Evolutionary conservation across 768 basidiomycete genomes (phyloP).

Genomic region (Boletus edulis): DNA sequence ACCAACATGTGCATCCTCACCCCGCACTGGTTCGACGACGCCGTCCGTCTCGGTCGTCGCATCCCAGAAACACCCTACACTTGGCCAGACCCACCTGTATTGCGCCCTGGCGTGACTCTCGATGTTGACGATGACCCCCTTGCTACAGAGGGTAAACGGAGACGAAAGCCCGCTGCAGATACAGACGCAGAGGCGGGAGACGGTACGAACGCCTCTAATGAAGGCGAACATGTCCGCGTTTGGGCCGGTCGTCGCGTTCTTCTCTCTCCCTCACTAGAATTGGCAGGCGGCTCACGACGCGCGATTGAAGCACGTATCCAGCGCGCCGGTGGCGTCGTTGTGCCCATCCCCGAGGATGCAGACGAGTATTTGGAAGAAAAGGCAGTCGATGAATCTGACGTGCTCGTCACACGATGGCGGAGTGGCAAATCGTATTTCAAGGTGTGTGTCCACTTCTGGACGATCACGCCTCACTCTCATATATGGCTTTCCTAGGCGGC

Average conservation of each 20-base stretch:
- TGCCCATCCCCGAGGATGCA: slow-evolving; percentile 51
- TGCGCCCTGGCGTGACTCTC: slow-evolving; percentile 28
- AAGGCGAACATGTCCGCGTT: slow-evolving; percentile 40
- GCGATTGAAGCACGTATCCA: slow-evolving; percentile 60
- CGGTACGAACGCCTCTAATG: slow-evolving; percentile 5
- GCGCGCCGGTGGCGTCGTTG: slow-evolving; percentile 54
- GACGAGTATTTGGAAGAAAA: slow-evolving; percentile 29
- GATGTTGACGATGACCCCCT: slow-evolving; percentile 13
- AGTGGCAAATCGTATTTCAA: slow-evolving; percentile 67
- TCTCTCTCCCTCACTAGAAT: slow-evolving; percentile 56
- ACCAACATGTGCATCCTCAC: slow-evolving; percentile 69
- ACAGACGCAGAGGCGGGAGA: slow-evolving; percentile 21
- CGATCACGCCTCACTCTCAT: neutral
- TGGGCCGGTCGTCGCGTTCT: slow-evolving; percentile 64
- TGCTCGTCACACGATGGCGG: slow-evolving; percentile 70
- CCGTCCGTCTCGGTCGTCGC: slow-evolving; percentile 53
- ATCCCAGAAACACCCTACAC: slow-evolving; percentile 57
- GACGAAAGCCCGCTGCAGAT: slow-evolving; percentile 24
- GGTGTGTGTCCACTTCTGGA: slow-evolving; percentile 38
- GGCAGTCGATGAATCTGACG: slow-evolving; percentile 54
- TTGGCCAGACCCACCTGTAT: slow-evolving; percentile 70
- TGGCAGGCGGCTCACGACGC: slow-evolving; percentile 45
- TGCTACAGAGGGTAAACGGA: slow-evolving; percentile 19
- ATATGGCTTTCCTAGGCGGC: slow-evolving; percentile 49
- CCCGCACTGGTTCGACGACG: slow-evolving; percentile 92